Base-by-base conservation (phyloP, 129 eudicot species). In the Arctium lappa region DNA sequence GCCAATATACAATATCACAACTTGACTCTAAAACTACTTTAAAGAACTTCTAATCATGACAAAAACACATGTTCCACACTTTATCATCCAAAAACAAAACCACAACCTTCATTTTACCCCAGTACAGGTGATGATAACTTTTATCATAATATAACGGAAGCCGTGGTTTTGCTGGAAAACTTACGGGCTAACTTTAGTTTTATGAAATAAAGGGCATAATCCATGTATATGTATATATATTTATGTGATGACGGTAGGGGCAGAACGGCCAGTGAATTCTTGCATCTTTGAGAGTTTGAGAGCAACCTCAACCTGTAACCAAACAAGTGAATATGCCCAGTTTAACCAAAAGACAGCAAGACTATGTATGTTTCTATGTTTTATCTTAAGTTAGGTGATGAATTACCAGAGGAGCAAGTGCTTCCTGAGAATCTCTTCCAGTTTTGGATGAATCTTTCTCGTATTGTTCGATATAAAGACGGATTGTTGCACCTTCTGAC, bases 401-500 rank as follows among this genome's bases (percentile, higher is more conserved):
- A 22, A 86, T 82, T 74, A 92, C 93, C 78, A 91, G 89, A 53
- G 91, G 93, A 82, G 89, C 86, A 74, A 89, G 96, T 70, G 96
- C 91, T 11, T 91, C 93, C 77, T 86, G 90, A 50, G 93, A 89
- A 65, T 88, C 96, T 76, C 90, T 89, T 65, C 96, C 90, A 3
- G 34, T 87, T 79, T 88, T 91, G 10, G 90, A 73, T 72, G 93
- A 69, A 81, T 91, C 97, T 75, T 88, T 88, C 77, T 86, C 97
- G 36, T 88, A 89, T 83, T 91, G 97, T 72, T 91, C 93, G 38
- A 89, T 89, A 74, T 89, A 91, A 2, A 92, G 85, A 82, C 97
- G 92, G 73, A 92, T 88, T 30, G 97, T 91, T 32, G 91, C 93
- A 39, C 93, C 91, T 62, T 91, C 93, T 12, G 97, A 91, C 5